Evolutionary conservation across 495 filamentous ascomycete genomes (phyloP), one percentile per base, ranked within the genome.

Genomic region (Neurospora sp.): DNA sequence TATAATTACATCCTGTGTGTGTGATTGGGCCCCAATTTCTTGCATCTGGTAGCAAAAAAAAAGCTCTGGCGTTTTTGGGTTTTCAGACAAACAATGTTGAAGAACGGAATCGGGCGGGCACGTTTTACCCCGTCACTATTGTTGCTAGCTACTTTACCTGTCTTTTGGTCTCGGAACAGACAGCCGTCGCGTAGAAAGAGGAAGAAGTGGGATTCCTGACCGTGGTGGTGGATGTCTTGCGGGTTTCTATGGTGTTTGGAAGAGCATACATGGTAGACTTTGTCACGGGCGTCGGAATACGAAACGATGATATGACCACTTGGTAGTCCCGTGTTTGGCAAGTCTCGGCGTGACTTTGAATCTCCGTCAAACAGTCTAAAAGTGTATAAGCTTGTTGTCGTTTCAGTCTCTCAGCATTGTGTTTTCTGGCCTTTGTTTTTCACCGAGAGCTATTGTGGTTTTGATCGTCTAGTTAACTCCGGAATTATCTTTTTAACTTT

Each of bases 11-110:
- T 69, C 69, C 69, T 27, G 45, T 27, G 45, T 53, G 45, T 53
- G 45, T 53, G 45, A 59, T 70, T 75, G 73, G 73, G 40, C 73
- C 71, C 71, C 71, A 38, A 40, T 74, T 71, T 41, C 59, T 45
- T 78, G 77, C 75, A 78, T 78, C 77, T 78, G 77, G 75, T 71
- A 74, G 73, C 70, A 70, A 68, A 31, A 80, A 61, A 61, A 79
- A 78, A 77, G 72, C 77, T 78, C 76, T 75, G 79, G 78, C 78
- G 79, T 79, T 81, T 73, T 53, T 73, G 78, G 79, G 69, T 75
- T 73, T 70, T 72, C 73, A 69, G 31, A 35, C 14, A 65, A 17
- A 37, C 35, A 37, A 35, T 65, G 53, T 65, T 65, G 27, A 65
- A 61, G 53, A 61, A 65, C 53, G 53, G 53, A 17, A 65, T 35